Evolutionary conservation across 257 asterid species (phyloP).

Genomic region (Solanum chaucha): DNA sequence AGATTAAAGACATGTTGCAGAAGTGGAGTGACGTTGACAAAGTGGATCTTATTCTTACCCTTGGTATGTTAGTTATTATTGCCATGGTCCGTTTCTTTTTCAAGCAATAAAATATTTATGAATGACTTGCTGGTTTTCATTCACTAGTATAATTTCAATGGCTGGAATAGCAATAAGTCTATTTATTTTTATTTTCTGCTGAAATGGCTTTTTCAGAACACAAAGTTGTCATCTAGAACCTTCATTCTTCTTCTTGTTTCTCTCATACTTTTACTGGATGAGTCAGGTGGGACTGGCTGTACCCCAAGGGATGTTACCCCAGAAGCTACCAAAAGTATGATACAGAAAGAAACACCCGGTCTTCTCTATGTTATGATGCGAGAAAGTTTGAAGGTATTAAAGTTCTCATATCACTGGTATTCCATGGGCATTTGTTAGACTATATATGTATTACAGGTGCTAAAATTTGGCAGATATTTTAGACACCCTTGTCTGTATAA

Average conservation of each 20-base stretch:
- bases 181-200: background rate
- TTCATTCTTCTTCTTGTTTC: constrained; percentile 2
- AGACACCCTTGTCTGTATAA: background rate
- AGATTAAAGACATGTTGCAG: constrained; percentile 56
- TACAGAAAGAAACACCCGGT: constrained; percentile 91
- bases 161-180: background rate
- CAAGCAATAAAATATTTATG: background rate
- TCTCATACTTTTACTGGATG: background rate
- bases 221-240: background rate
- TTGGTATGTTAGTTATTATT: constrained; percentile 37
- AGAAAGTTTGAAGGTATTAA: constrained; percentile 81
- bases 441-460: background rate
- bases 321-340: constrained; percentile 82
- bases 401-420: background rate
- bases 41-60: constrained; percentile 92
- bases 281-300: constrained; percentile 91
- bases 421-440: background rate
- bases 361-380: constrained; percentile 85
- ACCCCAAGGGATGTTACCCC: constrained; percentile 97
- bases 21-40: constrained; percentile 85
- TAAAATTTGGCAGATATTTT: background rate
- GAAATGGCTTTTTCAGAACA: background rate
- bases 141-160: background rate
- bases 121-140: background rate
- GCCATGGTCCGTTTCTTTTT: background rate